These are phyloP conservation scores for Leishmania arabica DNA, from an alignment of 208 protist species.

Conservation along the genomic window DNA sequence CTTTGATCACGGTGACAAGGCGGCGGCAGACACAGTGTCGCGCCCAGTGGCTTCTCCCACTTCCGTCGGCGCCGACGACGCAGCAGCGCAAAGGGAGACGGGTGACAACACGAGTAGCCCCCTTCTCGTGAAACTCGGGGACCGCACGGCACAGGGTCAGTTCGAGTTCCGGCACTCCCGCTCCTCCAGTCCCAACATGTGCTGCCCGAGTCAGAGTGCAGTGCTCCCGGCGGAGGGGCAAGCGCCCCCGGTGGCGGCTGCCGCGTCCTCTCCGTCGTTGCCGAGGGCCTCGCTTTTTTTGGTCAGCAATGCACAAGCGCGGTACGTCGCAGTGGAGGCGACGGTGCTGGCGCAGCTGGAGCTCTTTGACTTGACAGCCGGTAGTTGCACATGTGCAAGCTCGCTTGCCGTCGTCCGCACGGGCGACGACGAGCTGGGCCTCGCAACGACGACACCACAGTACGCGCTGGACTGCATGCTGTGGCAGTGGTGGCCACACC, in stretches of 20 bases:
- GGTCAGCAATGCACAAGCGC: background rate
- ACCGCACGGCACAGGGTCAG: conserved; percentile 28
- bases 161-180: conserved; percentile 22
- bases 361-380: background rate
- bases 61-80: background rate
- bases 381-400: background rate
- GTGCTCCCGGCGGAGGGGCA: too few relatives aligned
- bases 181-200: conserved; percentile 8
- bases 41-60: background rate
- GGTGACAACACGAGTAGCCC: conserved; percentile 4
- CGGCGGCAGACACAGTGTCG: background rate
- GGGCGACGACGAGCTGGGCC: conserved; percentile 30
- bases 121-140: background rate
- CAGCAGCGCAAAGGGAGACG: background rate
- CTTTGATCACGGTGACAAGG: background rate
- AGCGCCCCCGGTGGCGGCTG: background rate
- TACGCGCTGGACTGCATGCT: conserved; percentile 41
- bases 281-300: background rate
- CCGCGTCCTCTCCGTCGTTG: background rate
- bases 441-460: conserved; percentile 28
- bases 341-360: conserved; percentile 26
- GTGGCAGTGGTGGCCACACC: conserved; percentile 77
- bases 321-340: conserved; percentile 15
- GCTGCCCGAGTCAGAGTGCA: background rate
- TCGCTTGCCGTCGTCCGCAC: conserved; percentile 34